Evolutionary conservation across 2,329 filamentous ascomycete species (phyloP), one percentile per base, ranked within the genome.

Genomic region (Penicillium sp.): DNA sequence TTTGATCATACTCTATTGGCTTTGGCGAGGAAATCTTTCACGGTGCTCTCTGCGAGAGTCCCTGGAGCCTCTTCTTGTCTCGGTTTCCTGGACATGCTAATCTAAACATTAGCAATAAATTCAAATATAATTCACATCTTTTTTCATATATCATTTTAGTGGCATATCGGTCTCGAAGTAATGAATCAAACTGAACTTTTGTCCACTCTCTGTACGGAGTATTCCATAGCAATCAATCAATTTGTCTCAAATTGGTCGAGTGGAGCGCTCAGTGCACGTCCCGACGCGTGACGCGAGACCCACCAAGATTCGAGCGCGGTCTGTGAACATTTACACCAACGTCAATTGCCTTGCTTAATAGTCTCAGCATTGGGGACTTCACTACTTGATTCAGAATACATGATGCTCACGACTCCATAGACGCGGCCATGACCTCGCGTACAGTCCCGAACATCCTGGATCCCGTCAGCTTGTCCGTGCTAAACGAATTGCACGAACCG

Each of bases 81-180:
- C 53, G 48, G 51, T 46, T 46, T 46, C 51, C 56, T 49, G 50
- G 57, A 53, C 42, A 41, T 56, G 65, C 66, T 66, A 66, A 68
- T 66, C 60, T 66, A 66, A 67, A 66, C 64, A 68, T 68, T 68
- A 63, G 66, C 65, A 60, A 62, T 64, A 64, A 45, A 60, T 58
- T 30, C 33, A 61, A 63, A 55, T 47, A 37, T 54, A 38, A 13
- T 48, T 41, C 41, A 54, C 25, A 46, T 53, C 41, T 54, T 43
- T 41, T 47, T 30, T 37, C 12, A 47, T 11, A 13, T 13, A 48
- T 41, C n/a, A 18, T 22, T 14, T 30, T 39, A 25, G 13, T 16
- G 22, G 2, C 25, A 35, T 35, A 25, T 25, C 22, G 7, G 5
- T 25, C 8, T 8, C 8, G 22, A 8, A 25, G 22, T 25, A 25